A percentile compares a stretch with the other conserved stretches of the same genome.
These are phyloP conservation scores for barley (Hordeum vulgare) DNA, from an alignment of 176 grass and related monocot genomes.

Conservation along the genomic window MorexV3_pseudomolecules_assembly NC_058523.1:556869647-556870146, in stretches of 20 bases:
- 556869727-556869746: conserved; percentile 2
- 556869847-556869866: neutral
- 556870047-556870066: conserved; percentile 19
- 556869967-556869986: conserved; percentile 10
- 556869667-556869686: conserved; percentile 17
- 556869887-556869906: neutral
- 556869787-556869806: neutral
- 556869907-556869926: neutral
- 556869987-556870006: conserved; percentile 13
- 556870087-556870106: neutral
- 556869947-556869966: neutral
- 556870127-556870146: conserved; percentile 1
- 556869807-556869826: neutral
- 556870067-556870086: conserved; percentile 12
- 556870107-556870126: conserved; percentile 13
- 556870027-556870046: conserved; percentile 15
- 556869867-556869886: neutral
- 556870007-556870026: conserved; percentile 11
- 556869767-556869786: neutral
- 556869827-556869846: conserved; percentile 1
- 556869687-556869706: neutral
- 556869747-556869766: conserved; percentile 6
- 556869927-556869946: neutral
- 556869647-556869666: conserved; percentile 37
- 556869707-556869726: neutral